Evolutionary conservation across 371 early-diverging fungal genomes (phyloP), one percentile per base, ranked within the genome.

Genomic region (Mucor plumbeus): DNA sequence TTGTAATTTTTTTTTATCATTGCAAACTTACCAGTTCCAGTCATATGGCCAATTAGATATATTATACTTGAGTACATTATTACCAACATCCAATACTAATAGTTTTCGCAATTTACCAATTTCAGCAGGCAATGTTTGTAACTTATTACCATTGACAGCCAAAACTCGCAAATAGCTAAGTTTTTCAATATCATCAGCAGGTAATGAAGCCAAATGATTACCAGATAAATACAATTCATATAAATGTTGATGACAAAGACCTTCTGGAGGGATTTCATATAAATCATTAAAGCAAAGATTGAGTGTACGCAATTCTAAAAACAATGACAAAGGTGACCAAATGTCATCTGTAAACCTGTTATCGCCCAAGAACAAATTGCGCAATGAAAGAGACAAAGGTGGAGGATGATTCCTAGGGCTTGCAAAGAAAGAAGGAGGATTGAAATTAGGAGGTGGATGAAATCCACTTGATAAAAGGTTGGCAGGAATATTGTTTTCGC

Each of bases 41-140:
- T 96, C 96, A 72, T 95, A 95, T 0, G 94, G 95, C 95, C 95
- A 96, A 71, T 97, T 97, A 31, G 92, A 85, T 43, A 96, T 92
- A 65, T 97, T 97, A 77, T 96, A 97, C 77, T 94, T 93, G 38
- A 97, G 80, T 38, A 88, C 82, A 67, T 97, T 96, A 76, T 90
- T 89, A 35, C 95, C 94, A 5, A 94, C 92, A 73, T 97, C 97
- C 33, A 97, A 73, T 17, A 91, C 92, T 15, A 84, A 62, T 19
- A 97, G 79, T 33, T 88, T 85, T 38, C 86, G 76, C 7, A 95
- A 79, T 72, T 95, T 95, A 62, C 92, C 91, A 41, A 97, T 85
- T 81, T 96, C 96, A 5, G 94, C 93, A n/a, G 97, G 97, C 3
- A 97, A 79, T 0, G 95, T 94, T 63, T 91, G 92, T 38, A 97